Evolutionary conservation across 2,329 filamentous ascomycete species (phyloP).

Genomic region (Pseudogymnoascus sp.): DNA sequence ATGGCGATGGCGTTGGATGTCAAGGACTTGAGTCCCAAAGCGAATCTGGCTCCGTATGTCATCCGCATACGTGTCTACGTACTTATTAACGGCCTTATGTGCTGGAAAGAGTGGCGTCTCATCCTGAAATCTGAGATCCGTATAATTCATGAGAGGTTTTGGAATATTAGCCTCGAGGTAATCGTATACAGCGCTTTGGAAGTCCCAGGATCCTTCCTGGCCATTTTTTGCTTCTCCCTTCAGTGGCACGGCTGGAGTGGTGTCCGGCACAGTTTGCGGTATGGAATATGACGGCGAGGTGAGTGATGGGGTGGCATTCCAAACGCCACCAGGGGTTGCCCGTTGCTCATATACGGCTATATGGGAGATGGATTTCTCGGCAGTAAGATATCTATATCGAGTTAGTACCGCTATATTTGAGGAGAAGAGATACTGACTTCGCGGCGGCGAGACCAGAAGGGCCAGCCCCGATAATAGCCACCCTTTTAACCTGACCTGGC

Average conservation of each 20-base stretch:
- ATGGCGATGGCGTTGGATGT: slow-evolving; percentile 33
- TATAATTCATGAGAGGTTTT: slow-evolving; percentile 69
- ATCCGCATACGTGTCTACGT: slow-evolving; percentile 58
- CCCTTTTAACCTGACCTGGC: slow-evolving; percentile 37
- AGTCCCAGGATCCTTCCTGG: not conserved
- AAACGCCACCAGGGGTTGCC: slow-evolving; percentile 67
- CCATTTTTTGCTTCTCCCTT: slow-evolving; percentile 30
- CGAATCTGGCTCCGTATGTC: slow-evolving; percentile 58
- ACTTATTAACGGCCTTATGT: slow-evolving; percentile 61
- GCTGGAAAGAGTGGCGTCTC: slow-evolving; percentile 65
- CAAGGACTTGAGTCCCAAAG: slow-evolving; percentile 63
- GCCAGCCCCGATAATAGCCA: slow-evolving; percentile 78
- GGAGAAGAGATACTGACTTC: slow-evolving; percentile 35
- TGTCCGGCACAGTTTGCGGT: slow-evolving; percentile 52
- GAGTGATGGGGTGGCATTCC: slow-evolving; percentile 59
- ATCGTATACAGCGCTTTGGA: slow-evolving; percentile 66
- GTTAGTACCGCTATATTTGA: not conserved
- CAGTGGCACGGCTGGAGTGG: slow-evolving; percentile 54
- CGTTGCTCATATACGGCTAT: slow-evolving; percentile 81
- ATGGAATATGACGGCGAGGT: slow-evolving; percentile 31
- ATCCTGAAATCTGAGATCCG: slow-evolving; percentile 56
- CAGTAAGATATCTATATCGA: slow-evolving; percentile 48
- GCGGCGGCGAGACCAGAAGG: slow-evolving; percentile 70
- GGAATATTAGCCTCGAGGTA: slow-evolving; percentile 81
- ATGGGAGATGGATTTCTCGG: slow-evolving; percentile 58